Base-by-base conservation (phyloP, 2,329 filamentous ascomycete species). In the Cordyceps cicadae region DNA sequence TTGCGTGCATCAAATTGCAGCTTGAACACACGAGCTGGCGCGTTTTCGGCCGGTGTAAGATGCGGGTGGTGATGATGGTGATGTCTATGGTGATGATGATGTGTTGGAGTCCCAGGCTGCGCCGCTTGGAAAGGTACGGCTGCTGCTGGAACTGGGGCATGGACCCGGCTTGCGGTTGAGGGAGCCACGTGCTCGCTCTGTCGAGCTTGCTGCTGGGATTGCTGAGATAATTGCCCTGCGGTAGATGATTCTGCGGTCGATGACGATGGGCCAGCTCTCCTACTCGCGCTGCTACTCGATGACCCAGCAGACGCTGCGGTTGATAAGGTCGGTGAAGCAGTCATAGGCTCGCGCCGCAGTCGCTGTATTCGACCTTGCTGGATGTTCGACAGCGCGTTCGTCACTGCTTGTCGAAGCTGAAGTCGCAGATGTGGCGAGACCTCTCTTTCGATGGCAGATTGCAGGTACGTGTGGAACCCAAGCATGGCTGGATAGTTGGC, bases 1-100 rank as follows among this genome's bases (percentile, higher is more conserved):
- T 92, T 87, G 24, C 92, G 84, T 0, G 92, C 90, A 70, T 99
- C 94, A 67, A 97, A 99, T 72, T 99, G 94, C 41, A 97, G 79
- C 74, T 99, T 99, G 79, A 97, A 99, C 3, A 99, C 89, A 26
- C 94, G 76, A 8, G 80, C 77, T 12, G 79, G 76, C 59, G 76
- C 78, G 37, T 76, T 74, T 63, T 83, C 81, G 8, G 74, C 70
- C 43, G 73, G 70, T 1, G 71, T 69, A 11, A 80, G 77, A 63
- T 81, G 79, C 3, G 77, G 78, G 59, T 81, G 77, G 46, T 77
- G 71, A 9, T 63, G 58, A 19, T 58, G 60, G 43, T 60, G 52
- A 52, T 54, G 57, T 59, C 55, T 32, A 34, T 61, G 43, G 41
- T 60, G 50, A 52, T 59, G 48, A 24, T 60, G 54, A 24, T 60